Evolutionary conservation across 768 basidiomycete genomes (phyloP).

Genomic region (Naganishia vaughanmartiniae): DNA sequence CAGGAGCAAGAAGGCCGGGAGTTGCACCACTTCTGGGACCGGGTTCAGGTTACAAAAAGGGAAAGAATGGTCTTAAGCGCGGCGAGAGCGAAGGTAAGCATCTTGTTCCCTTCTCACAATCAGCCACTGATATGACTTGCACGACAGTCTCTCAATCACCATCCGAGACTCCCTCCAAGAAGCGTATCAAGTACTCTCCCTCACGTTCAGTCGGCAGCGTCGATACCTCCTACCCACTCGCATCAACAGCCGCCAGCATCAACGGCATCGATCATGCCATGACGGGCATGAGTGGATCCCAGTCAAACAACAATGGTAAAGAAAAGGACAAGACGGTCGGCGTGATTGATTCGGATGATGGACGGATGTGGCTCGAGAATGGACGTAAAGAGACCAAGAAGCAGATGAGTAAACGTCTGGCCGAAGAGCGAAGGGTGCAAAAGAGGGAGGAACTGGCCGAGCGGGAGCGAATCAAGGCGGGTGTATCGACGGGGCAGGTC

Average conservation of each 20-base stretch:
- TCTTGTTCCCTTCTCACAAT: neutral
- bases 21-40: neutral
- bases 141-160: slow-evolving; percentile 3
- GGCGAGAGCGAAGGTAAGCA: slow-evolving; percentile 14
- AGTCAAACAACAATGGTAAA: neutral
- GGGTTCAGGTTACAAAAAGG: slow-evolving; percentile 15
- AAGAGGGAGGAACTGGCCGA: slow-evolving; percentile 56
- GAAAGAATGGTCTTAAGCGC: slow-evolving; percentile 9
- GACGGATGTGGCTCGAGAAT: slow-evolving; percentile 22
- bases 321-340: slow-evolving; percentile 29
- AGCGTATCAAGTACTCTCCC: slow-evolving; percentile 1
- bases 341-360: slow-evolving; percentile 16
- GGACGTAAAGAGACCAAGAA: slow-evolving; percentile 25
- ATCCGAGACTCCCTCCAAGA: slow-evolving; percentile 16
- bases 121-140: neutral
- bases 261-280: neutral
- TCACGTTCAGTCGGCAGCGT: slow-evolving; percentile 13
- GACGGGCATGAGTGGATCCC: neutral
- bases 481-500: slow-evolving; percentile 15
- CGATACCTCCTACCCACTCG: slow-evolving; percentile 2
- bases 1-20: slow-evolving; percentile 7
- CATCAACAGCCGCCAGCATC: neutral
- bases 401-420: slow-evolving; percentile 21
- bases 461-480: slow-evolving; percentile 20
- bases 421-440: slow-evolving; percentile 30